phyloP scores from a whole-genome alignment of 2,329 filamentous ascomycete species.

The Colletotrichum australisinense region DNA sequence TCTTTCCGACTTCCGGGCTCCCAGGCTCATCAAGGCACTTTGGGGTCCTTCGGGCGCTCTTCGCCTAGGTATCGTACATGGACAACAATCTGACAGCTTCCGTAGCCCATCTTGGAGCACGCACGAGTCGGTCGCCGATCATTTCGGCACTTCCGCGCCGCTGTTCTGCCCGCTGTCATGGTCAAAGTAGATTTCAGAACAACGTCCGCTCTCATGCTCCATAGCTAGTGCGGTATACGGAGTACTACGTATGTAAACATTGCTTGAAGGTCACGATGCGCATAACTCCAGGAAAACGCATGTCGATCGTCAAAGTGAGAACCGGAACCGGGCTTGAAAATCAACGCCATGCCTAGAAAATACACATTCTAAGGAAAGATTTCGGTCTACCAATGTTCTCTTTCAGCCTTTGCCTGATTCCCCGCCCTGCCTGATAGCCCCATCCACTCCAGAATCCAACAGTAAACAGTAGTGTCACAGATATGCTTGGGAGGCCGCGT shows the following conservation, averaged over 20 bases:
- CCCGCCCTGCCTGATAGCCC: background rate
- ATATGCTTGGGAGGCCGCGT: background rate
- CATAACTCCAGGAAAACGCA: background rate
- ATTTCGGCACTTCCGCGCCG: background rate
- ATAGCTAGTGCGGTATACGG: no score
- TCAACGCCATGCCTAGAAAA: constrained; percentile 15
- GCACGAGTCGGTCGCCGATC: background rate
- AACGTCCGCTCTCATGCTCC: no score
- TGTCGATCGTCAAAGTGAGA: background rate
- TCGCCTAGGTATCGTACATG: constrained; percentile 11
- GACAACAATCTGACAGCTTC: background rate
- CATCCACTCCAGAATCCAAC: constrained; percentile 17
- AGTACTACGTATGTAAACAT: no score
- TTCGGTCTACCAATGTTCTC: constrained; percentile 5
- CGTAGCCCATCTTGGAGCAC: background rate
- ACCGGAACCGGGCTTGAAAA: background rate
- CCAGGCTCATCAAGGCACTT: no score
- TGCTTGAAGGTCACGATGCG: background rate
- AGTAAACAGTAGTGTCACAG: constrained; percentile 18
- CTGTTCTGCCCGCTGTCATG: background rate
- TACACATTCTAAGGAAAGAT: constrained; percentile 7
- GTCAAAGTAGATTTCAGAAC: background rate
- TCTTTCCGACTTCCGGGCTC: background rate
- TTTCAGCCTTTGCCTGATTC: background rate
- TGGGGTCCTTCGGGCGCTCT: background rate